Evolutionary conservation across 2,329 filamentous ascomycete genomes (phyloP), one percentile per base, ranked within the genome.

Genomic region (Venturia carpophila): DNA sequence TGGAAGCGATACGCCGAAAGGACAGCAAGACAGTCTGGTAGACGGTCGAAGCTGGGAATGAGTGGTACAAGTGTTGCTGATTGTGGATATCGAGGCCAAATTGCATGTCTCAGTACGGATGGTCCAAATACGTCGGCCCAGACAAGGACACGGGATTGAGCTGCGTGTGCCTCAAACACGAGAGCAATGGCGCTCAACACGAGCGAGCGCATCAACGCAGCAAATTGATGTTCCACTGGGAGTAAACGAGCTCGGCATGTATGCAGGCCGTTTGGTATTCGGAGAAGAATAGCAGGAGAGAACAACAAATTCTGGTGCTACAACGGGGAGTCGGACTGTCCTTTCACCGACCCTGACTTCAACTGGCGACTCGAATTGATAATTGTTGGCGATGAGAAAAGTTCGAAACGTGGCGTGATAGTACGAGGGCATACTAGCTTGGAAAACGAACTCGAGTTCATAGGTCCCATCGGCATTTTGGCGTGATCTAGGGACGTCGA

Each of bases 391-490:
- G 13, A 61, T 61, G 21, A 61, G 60, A 19, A 61, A 61, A 24
- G 39, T 61, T 27, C 60, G 60, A 17, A 61, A 61, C 5, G 60
- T 61, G 13, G 60, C 34, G 21, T 42, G 42, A 39, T 45, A 61
- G n/a, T 42, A 42, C 39, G 60, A 61, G 24, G 60, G 60, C 60
- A 61, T 61, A n/a, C 39, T 61, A 19, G 60, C 60, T 61, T 61
- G 39, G 39, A 61, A 61, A 34, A 39, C 21, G 37, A 61, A 61
- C 60, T 45, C 39, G 24, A 61, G 60, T 45, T 61, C 60, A 7
- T 61, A 15, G 37, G 27, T 34, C n/a, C 52, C 52, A n/a, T 58
- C 52, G 27, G 15, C 30, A 21, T 37, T 58, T 10, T 34, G 27
- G 37, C 52, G 10, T 6, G 52, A 19, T 21, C 52, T 27, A 37